phyloP scores from a whole-genome alignment of 805 yeast species.

The Wickerhamomyces rabaulensis region DNA sequence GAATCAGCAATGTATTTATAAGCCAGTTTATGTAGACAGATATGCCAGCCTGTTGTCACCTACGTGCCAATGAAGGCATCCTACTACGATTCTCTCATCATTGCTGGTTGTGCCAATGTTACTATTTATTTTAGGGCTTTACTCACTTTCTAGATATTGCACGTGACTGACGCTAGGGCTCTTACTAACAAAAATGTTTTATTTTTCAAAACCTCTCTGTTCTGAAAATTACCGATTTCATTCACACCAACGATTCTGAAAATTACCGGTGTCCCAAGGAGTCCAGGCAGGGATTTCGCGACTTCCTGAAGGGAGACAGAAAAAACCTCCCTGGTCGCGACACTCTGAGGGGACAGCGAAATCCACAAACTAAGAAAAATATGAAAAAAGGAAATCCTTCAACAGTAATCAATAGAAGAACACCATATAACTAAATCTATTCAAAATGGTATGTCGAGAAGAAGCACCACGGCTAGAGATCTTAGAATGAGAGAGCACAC shows the following conservation, averaged over 20 bases:
- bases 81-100: too few relatives aligned
- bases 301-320: background rate
- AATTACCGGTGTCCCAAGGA: background rate
- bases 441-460: slow-evolving; percentile 42
- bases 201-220: background rate
- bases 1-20: too few relatives aligned
- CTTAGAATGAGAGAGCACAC: background rate
- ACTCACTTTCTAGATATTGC: background rate
- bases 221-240: background rate
- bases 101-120: too few relatives aligned
- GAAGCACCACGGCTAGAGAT: background rate
- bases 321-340: background rate
- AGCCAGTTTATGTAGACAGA: too few relatives aligned
- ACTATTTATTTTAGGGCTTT: too few relatives aligned
- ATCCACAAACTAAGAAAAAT: slow-evolving; percentile 2
- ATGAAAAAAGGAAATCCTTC: slow-evolving; percentile 11
- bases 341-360: background rate
- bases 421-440: slow-evolving; percentile 17
- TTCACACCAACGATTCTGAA: background rate
- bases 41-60: too few relatives aligned
- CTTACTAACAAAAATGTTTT: too few relatives aligned
- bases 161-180: background rate
- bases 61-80: too few relatives aligned
- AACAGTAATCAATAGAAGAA: background rate
- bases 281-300: background rate